Conservation (phyloP, 192 early-diverging fungal species). For the Dispira simplex region DNA sequence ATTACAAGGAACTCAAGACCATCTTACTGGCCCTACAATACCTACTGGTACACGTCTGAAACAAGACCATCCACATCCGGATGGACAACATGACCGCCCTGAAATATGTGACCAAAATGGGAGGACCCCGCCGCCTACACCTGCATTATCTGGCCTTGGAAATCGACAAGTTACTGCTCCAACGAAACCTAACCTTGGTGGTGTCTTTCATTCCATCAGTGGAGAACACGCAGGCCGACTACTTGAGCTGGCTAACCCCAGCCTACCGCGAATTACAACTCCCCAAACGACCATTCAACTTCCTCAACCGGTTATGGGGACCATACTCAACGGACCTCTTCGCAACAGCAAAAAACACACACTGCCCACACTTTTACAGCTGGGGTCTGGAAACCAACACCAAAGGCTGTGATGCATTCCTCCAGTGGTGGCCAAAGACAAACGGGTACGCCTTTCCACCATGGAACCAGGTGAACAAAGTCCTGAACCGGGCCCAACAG, state of each 20-base stretch:
- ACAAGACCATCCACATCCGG: neutral
- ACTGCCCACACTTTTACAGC: no score
- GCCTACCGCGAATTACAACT: neutral
- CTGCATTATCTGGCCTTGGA: no score
- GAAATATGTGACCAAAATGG: neutral
- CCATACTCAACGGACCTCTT: neutral
- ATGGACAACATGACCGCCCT: neutral
- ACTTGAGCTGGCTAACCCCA: neutral
- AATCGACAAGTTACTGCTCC: neutral
- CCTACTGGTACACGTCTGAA: neutral
- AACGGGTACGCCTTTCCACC: no score
- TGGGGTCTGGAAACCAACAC: no score
- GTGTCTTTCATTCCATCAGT: neutral
- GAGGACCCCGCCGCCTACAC: neutral
- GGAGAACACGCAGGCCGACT: no score
- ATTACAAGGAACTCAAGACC: neutral
- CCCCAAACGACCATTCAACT: neutral
- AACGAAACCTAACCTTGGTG: neutral
- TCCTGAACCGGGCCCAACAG: no score
- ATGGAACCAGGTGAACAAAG: no score
- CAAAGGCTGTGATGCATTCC: no score
- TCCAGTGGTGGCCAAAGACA: no score
- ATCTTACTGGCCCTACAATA: neutral
- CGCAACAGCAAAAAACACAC: neutral
- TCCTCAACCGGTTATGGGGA: neutral